A percentile compares a stretch with the other conserved stretches of the same genome.
Conservation (phyloP, 192 early-diverging fungal genomes). For the Dispira parvispora region DNA sequence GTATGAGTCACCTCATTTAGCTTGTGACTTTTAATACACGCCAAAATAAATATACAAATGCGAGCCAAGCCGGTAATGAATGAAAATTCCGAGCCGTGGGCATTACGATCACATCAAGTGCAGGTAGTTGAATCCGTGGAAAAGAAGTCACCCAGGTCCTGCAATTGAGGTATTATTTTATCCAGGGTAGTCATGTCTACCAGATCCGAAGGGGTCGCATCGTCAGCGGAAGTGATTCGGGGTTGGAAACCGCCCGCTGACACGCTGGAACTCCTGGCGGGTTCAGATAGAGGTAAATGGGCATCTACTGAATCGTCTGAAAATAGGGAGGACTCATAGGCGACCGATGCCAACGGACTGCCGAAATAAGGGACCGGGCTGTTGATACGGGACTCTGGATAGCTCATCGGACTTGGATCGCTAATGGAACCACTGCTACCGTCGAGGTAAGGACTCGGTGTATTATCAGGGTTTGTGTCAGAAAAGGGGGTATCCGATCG, state of each 20-base stretch:
- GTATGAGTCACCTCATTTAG: no score
- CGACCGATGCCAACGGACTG: no score
- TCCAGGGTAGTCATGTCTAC: background rate
- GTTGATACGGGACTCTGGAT: no score
- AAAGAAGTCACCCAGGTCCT: slow-evolving; percentile 1
- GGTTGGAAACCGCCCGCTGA: background rate
- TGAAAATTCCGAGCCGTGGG: no score
- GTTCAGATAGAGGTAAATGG: background rate
- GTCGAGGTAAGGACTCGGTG: background rate
- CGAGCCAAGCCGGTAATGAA: no score
- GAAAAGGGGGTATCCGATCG: no score
- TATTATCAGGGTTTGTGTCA: no score
- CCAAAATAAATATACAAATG: no score
- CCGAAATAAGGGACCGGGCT: no score
- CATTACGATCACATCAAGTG: background rate
- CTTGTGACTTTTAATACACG: no score
- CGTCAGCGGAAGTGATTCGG: background rate
- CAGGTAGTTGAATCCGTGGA: background rate
- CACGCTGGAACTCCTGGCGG: background rate
- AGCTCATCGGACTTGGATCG: no score
- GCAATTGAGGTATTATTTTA: background rate
- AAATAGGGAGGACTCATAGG: no score
- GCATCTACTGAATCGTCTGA: background rate
- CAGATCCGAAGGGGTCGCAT: background rate
- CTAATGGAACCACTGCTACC: background rate